Evolutionary conservation across 2,329 filamentous ascomycete species (phyloP), one percentile per base, ranked within the genome.

Genomic region (Gaeumannomyces tritici): DNA sequence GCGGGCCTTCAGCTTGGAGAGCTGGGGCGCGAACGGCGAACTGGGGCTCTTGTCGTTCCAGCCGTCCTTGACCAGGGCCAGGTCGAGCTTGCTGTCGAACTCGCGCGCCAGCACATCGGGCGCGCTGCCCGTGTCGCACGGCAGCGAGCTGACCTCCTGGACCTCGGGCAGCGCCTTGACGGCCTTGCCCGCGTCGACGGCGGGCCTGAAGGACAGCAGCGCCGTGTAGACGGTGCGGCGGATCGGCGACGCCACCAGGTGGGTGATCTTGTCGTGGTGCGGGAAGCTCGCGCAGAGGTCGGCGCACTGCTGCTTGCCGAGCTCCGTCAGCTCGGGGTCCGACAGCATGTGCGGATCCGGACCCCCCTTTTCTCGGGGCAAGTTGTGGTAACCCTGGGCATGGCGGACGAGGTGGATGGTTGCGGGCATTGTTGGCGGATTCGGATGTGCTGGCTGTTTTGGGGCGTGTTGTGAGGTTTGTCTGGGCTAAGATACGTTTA

Each of bases 331-430:
- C 64, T 84, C 78, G 1, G 93, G 92, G 71, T 97, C 93, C n/a
- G 73, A 86, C 55, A 96, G 78, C 64, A 76, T 70, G 71, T 93
- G 88, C 75, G 93, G 91, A 54, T 55, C 55, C 24, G 60, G 54
- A 5, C 60, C 60, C 5, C 60, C 60, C 21, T 51, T 29, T 65
- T 82, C 87, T 29, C 78, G 69, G 66, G 70, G 80, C 70, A 95
- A 83, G 74, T 96, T 96, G 81, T 96, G 93, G 71, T 84, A 85
- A 75, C 91, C 92, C 76, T 91, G 80, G 15, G 87, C 89, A 73
- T 91, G 89, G 74, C 89, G 88, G 69, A 91, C 83, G 67, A 89
- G 79, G 73, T 89, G 84, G 66, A 90, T 77, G 56, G 79, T 83
- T 29, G 80, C 78, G 2, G 78, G 72, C 81, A 84, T 83, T 61